Percentiles rank a stretch among this genome's conserved stretches.
Evolutionary conservation across 2,329 filamentous ascomycete species (phyloP).

Genomic region (Apiospora kogelbergensis): DNA sequence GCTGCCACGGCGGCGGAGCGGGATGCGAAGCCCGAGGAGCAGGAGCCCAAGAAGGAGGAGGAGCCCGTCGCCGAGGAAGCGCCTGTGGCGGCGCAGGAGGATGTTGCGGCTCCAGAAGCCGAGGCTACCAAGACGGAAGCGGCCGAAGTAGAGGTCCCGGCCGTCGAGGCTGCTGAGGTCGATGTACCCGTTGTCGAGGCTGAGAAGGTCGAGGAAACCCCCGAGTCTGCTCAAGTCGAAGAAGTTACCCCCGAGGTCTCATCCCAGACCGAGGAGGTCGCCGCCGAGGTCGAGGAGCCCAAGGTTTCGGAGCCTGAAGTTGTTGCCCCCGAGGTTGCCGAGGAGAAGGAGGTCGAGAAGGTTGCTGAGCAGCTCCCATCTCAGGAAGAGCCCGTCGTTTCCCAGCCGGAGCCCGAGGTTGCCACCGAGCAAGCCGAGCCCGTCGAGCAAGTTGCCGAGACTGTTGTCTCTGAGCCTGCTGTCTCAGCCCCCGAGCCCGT

Average conservation of each 20-base stretch:
- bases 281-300: background rate
- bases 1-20: background rate
- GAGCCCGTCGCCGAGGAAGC: background rate
- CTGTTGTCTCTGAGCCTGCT: background rate
- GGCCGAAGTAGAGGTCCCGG: background rate
- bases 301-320: background rate
- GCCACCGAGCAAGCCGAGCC: background rate
- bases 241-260: background rate
- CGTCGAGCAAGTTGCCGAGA: background rate
- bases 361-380: background rate
- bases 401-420: background rate
- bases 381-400: background rate
- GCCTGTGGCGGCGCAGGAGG: background rate
- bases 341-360: background rate
- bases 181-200: constrained; percentile 2
- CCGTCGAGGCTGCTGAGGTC: background rate
- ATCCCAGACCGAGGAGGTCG: background rate
- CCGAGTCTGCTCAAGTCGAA: background rate
- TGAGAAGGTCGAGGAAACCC: background rate
- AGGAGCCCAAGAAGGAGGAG: background rate
- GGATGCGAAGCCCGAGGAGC: background rate
- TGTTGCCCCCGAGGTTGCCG: background rate
- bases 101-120: background rate
- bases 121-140: background rate
- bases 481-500: background rate